A percentile compares a stretch with the other conserved stretches of the same genome.
Conservation (phyloP, 2,329 filamentous ascomycete genomes). For the Diplocarpon rosae region DNA sequence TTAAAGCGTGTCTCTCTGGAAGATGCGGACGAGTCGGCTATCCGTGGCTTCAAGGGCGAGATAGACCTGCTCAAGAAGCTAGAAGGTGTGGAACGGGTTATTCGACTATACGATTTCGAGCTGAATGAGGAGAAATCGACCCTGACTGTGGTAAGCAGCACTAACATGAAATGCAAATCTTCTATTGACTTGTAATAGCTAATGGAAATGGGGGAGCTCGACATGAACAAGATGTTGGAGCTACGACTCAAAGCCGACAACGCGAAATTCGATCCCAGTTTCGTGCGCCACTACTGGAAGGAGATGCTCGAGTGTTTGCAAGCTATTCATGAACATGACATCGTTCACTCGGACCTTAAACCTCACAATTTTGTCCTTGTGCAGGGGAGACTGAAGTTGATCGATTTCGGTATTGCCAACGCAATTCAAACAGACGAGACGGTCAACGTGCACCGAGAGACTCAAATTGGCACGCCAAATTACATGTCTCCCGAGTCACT, state of each 20-base stretch:
- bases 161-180: neutral
- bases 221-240: constrained; percentile 77
- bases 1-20: constrained; percentile 88
- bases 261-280: constrained; percentile 72
- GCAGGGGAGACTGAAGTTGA: constrained; percentile 81
- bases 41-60: constrained; percentile 86
- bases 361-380: constrained; percentile 95
- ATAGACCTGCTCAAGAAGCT: constrained; percentile 83
- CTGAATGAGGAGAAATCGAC: constrained; percentile 85
- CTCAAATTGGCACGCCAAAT: constrained; percentile 90
- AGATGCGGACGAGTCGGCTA: constrained; percentile 72
- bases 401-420: constrained; percentile 97
- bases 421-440: constrained; percentile 93
- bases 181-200: constrained; percentile 42
- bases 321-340: constrained; percentile 78
- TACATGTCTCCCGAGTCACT: constrained; percentile 98
- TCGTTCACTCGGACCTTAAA: constrained; percentile 95
- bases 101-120: constrained; percentile 84
- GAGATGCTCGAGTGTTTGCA: constrained; percentile 97
- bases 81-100: constrained; percentile 76
- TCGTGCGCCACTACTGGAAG: constrained; percentile 97
- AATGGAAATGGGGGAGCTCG: constrained; percentile 95
- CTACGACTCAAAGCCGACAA: constrained; percentile 61
- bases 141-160: constrained; percentile 62
- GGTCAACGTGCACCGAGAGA: constrained; percentile 93